A percentile compares a stretch with the other conserved stretches of the same genome.
These are phyloP conservation scores for Telopea speciosissima DNA, from an alignment of 177 flowering plant genomes.

Conservation along the genomic window DNA sequence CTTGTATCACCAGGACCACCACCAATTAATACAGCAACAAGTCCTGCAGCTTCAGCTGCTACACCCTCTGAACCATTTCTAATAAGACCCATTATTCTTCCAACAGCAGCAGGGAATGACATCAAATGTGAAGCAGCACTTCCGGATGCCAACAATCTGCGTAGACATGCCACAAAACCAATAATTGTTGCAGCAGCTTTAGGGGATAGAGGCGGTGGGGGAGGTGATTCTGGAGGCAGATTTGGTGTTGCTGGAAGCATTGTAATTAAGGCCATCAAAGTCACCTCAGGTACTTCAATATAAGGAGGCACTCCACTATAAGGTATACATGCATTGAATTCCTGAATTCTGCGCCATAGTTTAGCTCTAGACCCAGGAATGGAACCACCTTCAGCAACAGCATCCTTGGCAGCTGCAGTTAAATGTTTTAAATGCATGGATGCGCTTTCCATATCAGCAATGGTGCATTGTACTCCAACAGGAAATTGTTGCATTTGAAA, in stretches of 20 bases:
- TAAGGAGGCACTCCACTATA: conserved; percentile 79
- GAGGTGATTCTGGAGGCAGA: conserved; percentile 87
- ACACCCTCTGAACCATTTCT: conserved; percentile 98
- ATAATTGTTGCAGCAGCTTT: conserved; percentile 98
- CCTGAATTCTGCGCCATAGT: conserved; percentile 96
- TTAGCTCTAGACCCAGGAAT: conserved; percentile 97
- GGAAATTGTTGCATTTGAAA: conserved; percentile 32
- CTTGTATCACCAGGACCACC: conserved; percentile 87
- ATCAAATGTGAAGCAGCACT: conserved; percentile 95
- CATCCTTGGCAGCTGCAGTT: conserved; percentile 94
- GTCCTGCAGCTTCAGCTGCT: conserved; percentile 91
- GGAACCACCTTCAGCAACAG: conserved; percentile 92
- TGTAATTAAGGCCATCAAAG: conserved; percentile 93
- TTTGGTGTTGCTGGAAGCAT: conserved; percentile 95
- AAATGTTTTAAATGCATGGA: conserved; percentile 89
- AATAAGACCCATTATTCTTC: conserved; percentile 92
- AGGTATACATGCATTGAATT: conserved; percentile 91
- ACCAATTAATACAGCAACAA: conserved; percentile 82
- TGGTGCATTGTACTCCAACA: conserved; percentile 34
- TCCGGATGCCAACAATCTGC: conserved; percentile 76
- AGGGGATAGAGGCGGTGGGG: conserved; percentile 93
- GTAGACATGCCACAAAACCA: conserved; percentile 86
- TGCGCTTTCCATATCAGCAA: conserved; percentile 63
- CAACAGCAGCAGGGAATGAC: conserved; percentile 99
- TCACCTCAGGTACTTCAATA: conserved; percentile 93